These are phyloP conservation scores for Russula emetica DNA, from an alignment of 768 basidiomycete species.

Conservation along the genomic window DNA sequence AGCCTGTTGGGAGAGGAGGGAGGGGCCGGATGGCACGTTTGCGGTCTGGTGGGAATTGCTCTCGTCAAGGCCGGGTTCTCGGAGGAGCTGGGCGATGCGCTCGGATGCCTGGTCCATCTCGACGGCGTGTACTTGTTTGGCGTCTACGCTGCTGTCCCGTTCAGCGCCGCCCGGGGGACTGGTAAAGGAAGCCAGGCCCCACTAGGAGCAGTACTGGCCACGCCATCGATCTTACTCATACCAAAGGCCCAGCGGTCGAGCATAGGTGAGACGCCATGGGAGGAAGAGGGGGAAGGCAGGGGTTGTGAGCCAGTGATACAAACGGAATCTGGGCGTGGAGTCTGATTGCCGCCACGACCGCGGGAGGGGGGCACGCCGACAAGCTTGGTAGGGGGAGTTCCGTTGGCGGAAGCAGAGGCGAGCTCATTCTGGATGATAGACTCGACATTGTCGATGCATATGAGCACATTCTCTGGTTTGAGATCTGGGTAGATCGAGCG, in stretches of 20 bases:
- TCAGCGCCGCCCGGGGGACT: constrained; percentile 28
- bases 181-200: constrained; percentile 37
- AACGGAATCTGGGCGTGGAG: constrained; percentile 74
- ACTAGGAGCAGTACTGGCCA: constrained; percentile 33
- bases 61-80: constrained; percentile 41
- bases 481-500: constrained; percentile 52
- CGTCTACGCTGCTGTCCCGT: constrained; percentile 21
- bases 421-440: constrained; percentile 84
- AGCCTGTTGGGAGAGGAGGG: constrained; percentile 69
- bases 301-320: constrained; percentile 94
- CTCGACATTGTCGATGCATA: constrained; percentile 96
- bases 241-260: constrained; percentile 87
- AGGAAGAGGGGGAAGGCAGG: constrained; percentile 78
- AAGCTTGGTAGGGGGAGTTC: constrained; percentile 52
- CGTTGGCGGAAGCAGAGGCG: constrained; percentile 47
- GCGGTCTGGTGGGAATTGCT: constrained; percentile 36
- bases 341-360: constrained; percentile 94
- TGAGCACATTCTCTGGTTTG: constrained; percentile 97
- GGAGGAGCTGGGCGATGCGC: constrained; percentile 46
- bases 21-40: constrained; percentile 52
- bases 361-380: constrained; percentile 92
- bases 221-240: constrained; percentile 82
- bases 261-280: constrained; percentile 56
- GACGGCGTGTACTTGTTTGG: constrained; percentile 30
- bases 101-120: constrained; percentile 47